Evolutionary conservation across 148 eudicot species (phyloP).

Genomic region (Cornus controversa): DNA sequence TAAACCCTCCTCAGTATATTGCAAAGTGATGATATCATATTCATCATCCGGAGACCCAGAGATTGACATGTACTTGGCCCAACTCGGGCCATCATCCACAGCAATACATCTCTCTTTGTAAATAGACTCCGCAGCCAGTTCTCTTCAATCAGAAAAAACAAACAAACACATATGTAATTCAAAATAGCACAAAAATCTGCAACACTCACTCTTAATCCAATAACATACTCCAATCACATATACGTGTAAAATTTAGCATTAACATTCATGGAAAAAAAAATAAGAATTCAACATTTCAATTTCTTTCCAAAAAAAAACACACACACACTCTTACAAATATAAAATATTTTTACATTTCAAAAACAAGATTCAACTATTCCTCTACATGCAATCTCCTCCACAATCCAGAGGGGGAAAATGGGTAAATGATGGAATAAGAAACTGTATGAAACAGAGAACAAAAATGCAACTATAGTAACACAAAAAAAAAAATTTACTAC

Average conservation of each 20-base stretch:
- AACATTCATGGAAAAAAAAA: neutral
- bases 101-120: conserved; percentile 90
- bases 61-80: conserved; percentile 97
- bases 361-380: neutral
- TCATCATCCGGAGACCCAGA: conserved; percentile 89
- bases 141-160: conserved; percentile 52
- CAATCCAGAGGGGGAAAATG: no score
- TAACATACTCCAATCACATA: neutral
- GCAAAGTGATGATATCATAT: conserved; percentile 84
- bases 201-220: neutral
- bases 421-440: neutral
- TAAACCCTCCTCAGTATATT: conserved; percentile 91
- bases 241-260: neutral
- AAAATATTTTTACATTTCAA: no score
- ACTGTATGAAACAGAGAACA: neutral
- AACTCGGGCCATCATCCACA: conserved; percentile 80
- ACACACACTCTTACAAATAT: no score
- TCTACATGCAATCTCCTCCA: neutral
- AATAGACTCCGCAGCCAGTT: conserved; percentile 79
- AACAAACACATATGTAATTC: neutral
- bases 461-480: no score
- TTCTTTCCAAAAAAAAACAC: no score
- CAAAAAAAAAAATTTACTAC: no score
- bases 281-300: neutral
- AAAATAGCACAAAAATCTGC: neutral